Base-by-base conservation (phyloP, 345 rosid species). In the Citrus trifoliata region DNA sequence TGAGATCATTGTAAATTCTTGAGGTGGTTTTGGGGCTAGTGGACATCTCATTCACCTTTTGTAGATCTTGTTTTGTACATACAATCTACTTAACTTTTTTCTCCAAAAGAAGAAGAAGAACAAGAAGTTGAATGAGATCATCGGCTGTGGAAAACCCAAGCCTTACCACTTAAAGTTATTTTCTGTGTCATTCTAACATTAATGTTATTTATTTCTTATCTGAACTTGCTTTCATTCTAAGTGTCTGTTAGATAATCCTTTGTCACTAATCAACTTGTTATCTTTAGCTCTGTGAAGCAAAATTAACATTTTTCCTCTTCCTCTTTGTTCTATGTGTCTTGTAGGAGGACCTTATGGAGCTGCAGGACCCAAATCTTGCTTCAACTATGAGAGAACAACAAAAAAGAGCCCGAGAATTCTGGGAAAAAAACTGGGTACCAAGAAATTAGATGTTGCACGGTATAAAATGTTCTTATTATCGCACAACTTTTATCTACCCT, bases 401-500 rank as follows among this genome's bases (percentile, higher is more conserved):
- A 68, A 67, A 76, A 37, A 89, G 96, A 73, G 97, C 87, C 81
- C 60, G 88, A 56, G 92, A 90, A 21, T 93, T 95, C 82, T 95
- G 97, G 97, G 93, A 86, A 86, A 91, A 87, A 88, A 91, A 95
- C 84, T 95, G 97, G 99, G 99, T 92, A 87, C 65, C 22, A 71
- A 70, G 80, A 74, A 76, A 48, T 35, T 8, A 53, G n/a, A 19
- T 67, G 38, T 62, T 65, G 32, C 18, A 22, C 55, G 38, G 48
- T 67, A 62, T 68, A 76, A 73, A 71, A 12, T 78, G 55, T 74
- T 63, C 14, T 61, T 13, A 1, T 74, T 78, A 28, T 27, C 70
- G 55, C 9, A 10, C 70, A 40, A 40, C 30, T 59, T 69, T 21
- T 68, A 18, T 80, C 24, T 37, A 21, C 22, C 42, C 16, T 16